Evolutionary conservation across 2,329 filamentous ascomycete genomes (phyloP).

Genomic region (Ascochyta pisi): DNA sequence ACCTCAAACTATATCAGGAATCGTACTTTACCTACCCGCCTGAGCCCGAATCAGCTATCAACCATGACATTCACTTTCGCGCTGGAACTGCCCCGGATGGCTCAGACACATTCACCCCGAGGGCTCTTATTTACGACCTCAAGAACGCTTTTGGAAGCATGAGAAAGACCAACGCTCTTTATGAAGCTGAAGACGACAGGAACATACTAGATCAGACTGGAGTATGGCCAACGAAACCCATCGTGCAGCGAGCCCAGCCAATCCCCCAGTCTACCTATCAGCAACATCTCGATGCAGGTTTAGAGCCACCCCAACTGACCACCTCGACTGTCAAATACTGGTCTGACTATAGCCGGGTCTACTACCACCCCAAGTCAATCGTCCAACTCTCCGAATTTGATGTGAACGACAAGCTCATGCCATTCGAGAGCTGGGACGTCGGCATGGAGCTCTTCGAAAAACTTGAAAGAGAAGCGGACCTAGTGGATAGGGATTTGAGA

Average conservation of each 20-base stretch:
- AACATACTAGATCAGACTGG: slow-evolving; percentile 32
- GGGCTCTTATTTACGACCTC: slow-evolving; percentile 91
- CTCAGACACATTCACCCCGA: slow-evolving; percentile 87
- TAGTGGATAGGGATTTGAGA: slow-evolving; percentile 86
- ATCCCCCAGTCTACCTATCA: slow-evolving; percentile 80
- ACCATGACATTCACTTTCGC: slow-evolving; percentile 90
- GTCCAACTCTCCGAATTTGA: slow-evolving; percentile 84
- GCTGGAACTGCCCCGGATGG: slow-evolving; percentile 83
- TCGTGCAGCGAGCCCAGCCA: slow-evolving; percentile 68
- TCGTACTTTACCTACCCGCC: slow-evolving; percentile 92
- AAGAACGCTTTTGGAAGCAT: slow-evolving; percentile 93
- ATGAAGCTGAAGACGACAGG: slow-evolving; percentile 64
- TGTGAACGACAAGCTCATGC: slow-evolving; percentile 77
- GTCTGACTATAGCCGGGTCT: slow-evolving; percentile 95
- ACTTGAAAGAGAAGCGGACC: slow-evolving; percentile 67
- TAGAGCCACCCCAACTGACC: slow-evolving; percentile 68
- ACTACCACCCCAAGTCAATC: slow-evolving; percentile 86
- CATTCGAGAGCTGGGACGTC: slow-evolving; percentile 73
- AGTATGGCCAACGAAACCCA: slow-evolving; percentile 49
- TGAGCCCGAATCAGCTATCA: slow-evolving; percentile 68
- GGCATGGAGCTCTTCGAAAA: slow-evolving; percentile 50
- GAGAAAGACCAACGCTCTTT: slow-evolving; percentile 85
- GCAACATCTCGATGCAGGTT: slow-evolving; percentile 75
- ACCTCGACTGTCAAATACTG: slow-evolving; percentile 84
- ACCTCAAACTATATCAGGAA: slow-evolving; percentile 64